Percentiles rank a stretch among this genome's conserved stretches.
These are phyloP conservation scores for Malus sylvestris DNA, from an alignment of 306 rosid genomes.

Conservation along the genomic window DNA sequence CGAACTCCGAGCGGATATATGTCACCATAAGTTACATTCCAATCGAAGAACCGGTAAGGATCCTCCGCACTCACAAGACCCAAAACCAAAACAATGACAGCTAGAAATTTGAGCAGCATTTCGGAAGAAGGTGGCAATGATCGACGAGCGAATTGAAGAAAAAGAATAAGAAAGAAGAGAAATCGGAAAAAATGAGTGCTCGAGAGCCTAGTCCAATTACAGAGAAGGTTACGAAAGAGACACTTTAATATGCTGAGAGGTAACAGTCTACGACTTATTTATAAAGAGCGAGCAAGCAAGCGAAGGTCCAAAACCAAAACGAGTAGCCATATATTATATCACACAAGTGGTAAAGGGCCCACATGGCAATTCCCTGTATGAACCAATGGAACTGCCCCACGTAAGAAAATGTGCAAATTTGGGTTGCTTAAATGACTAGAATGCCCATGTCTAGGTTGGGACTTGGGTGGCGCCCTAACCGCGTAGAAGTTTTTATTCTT, in stretches of 20 bases:
- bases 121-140: neutral
- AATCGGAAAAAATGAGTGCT: neutral
- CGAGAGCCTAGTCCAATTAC: neutral
- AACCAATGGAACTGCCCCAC: neutral
- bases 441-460: neutral
- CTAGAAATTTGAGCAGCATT: slow-evolving; percentile 6
- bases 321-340: neutral
- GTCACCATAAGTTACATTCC: slow-evolving; percentile 69
- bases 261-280: slow-evolving; percentile 1
- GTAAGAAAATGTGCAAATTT: neutral
- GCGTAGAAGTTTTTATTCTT: slow-evolving; percentile 13
- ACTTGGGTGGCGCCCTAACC: neutral
- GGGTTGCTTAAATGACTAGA: neutral
- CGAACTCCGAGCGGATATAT: slow-evolving; percentile 66
- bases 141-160: neutral
- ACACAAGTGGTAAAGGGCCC: neutral
- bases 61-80: slow-evolving; percentile 32
- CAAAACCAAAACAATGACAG: slow-evolving; percentile 13
- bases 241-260: neutral
- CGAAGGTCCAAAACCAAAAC: neutral
- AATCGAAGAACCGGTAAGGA: slow-evolving; percentile 69
- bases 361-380: neutral
- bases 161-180: neutral
- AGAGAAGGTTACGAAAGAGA: slow-evolving; percentile 10
- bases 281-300: neutral